A percentile compares a stretch with the other conserved stretches of the same genome.
Conservation (phyloP, 2,329 filamentous ascomycete species). For the Xylariaceae sp. region DNA sequence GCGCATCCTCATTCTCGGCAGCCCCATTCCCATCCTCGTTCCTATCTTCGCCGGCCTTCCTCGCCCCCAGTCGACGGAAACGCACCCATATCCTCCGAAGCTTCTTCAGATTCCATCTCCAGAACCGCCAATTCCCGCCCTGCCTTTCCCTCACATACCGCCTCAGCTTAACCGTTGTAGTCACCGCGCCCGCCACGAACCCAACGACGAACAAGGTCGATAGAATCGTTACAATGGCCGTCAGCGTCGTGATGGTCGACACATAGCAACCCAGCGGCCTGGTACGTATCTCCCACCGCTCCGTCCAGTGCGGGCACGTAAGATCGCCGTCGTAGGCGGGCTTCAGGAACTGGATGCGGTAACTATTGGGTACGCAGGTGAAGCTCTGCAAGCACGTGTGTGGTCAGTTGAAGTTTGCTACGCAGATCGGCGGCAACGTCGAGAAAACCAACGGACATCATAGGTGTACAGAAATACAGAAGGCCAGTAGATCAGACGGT, state of each 20-base stretch:
- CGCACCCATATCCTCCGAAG: not conserved
- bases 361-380: slow-evolving; percentile 49
- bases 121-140: slow-evolving; percentile 26
- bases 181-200: not conserved
- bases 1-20: slow-evolving; percentile 7
- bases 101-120: slow-evolving; percentile 12
- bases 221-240: slow-evolving; percentile 28
- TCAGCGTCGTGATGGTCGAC: slow-evolving; percentile 33
- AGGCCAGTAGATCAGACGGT: too few species aligned
- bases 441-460: too few species aligned
- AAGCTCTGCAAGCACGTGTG: too few species aligned
- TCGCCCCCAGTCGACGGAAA: too few species aligned
- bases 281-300: slow-evolving; percentile 35
- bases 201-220: slow-evolving; percentile 16
- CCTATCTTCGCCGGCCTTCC: not conserved
- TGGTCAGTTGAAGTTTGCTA: too few species aligned
- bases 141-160: slow-evolving; percentile 8
- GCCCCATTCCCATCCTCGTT: not conserved
- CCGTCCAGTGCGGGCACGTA: slow-evolving; percentile 45
- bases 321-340: slow-evolving; percentile 44
- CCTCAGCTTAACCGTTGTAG: slow-evolving; percentile 5
- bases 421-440: too few species aligned
- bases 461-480: too few species aligned
- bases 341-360: slow-evolving; percentile 41
- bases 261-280: slow-evolving; percentile 32